Evolutionary conservation across 306 rosid species (phyloP).

Genomic region (Cicer arietinum): DNA sequence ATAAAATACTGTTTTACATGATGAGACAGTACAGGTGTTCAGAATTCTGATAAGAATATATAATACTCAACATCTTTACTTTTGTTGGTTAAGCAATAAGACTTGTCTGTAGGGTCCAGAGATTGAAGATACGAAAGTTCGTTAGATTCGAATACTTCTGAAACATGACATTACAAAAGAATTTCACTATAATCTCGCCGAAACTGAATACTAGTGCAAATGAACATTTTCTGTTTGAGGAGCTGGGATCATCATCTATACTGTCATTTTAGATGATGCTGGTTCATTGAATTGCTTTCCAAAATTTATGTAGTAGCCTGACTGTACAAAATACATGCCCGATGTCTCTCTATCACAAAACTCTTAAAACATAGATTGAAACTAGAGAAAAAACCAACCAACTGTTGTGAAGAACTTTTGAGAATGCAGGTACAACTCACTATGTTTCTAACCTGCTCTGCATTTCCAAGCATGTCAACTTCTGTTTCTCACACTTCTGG

Average conservation of each 20-base stretch:
- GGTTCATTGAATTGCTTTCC: slow-evolving; percentile 54
- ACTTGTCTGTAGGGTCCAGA: slow-evolving; percentile 27
- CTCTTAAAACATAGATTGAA: slow-evolving; percentile 44
- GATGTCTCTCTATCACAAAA: slow-evolving; percentile 45
- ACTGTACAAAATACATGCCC: slow-evolving; percentile 61
- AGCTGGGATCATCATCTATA: slow-evolving; percentile 49
- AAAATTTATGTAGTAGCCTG: slow-evolving; percentile 50
- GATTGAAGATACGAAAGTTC: slow-evolving; percentile 31
- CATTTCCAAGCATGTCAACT: slow-evolving; percentile 45
- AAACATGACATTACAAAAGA: slow-evolving; percentile 53
- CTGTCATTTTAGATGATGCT: slow-evolving; percentile 47
- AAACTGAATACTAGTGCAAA: slow-evolving; percentile 54
- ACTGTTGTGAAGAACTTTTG: slow-evolving; percentile 45
- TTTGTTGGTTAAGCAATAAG: slow-evolving; percentile 24
- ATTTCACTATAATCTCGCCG: slow-evolving; percentile 52
- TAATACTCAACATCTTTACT: slow-evolving; percentile 10
- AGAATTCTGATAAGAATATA: slow-evolving; percentile 1
- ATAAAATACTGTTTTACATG: slow-evolving; percentile 12
- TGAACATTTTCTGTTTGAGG: slow-evolving; percentile 44
- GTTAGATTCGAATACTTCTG: slow-evolving; percentile 39
- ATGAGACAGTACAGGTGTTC: slow-evolving; percentile 8
- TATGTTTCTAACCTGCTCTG: slow-evolving; percentile 52
- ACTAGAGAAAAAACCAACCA: slow-evolving; percentile 47
- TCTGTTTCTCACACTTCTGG: slow-evolving; percentile 39
- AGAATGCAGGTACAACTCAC: slow-evolving; percentile 49